Base-by-base conservation (phyloP, 1,284 basidiomycete genomes). In the Cryptococcus hybrid region DNA sequence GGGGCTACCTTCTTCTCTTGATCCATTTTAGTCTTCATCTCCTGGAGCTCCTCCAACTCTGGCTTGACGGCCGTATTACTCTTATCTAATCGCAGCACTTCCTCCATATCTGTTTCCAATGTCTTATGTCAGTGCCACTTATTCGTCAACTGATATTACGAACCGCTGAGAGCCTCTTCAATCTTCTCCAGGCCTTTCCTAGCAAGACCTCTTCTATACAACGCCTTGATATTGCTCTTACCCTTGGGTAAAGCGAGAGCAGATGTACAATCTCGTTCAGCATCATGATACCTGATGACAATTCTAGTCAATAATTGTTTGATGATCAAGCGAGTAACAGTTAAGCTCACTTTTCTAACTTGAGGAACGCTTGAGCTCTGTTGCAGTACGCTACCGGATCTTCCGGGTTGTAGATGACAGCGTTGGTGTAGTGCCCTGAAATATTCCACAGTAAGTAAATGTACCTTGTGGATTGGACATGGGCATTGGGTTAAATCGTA, bases 321-420 rank as follows among this genome's bases (percentile, higher is more conserved):
- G 35, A 11, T 11, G 9, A 12, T 12, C 11, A 13, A 47, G 6
- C n/a, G 34, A 24, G 11, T 11, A 11, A 54, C 15, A 35, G n/a
- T 47, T 24, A 13, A 30, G 9, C 45, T 57, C 48, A 78, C 76
- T 75, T 74, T 50, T 76, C 71, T 1, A 78, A 64, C 55, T 78
- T 78, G 43, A 79, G 55, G 59, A 73, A 76, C 4, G 74, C 74
- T 52, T 74, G 71, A 7, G 78, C 77, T 51, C 76, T 58, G 51
- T 79, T 79, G 9, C 67, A 59, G 39, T 71, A 69, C 24, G 69
- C 67, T 18, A 71, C 55, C 0, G 73, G 65, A 51, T 76, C 73
- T 3, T 50, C 18, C 0, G 71, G 63, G 47, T 75, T 71, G 35
- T 68, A 56, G 8, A 69, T 55, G 2, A 65, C 63, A 2, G 76